phyloP scores from a whole-genome alignment of 805 yeast genomes.

The Tetrapisispora nanseiensis region DNA sequence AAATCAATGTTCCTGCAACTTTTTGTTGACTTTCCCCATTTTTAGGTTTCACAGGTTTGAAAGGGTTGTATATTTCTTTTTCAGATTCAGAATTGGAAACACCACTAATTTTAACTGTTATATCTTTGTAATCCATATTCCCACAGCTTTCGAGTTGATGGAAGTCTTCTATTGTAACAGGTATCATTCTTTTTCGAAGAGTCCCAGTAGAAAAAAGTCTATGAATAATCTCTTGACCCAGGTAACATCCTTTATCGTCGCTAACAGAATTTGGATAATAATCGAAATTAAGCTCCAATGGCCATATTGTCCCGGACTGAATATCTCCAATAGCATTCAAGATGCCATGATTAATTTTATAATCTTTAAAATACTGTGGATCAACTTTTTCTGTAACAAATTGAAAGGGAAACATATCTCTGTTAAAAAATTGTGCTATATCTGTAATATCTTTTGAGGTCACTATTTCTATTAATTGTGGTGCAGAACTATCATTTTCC shows the following conservation, averaged over 20 bases:
- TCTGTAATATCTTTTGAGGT: constrained; percentile 23
- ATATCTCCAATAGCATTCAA: constrained; percentile 47
- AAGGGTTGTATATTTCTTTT: constrained; percentile 1
- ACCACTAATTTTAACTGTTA: not conserved
- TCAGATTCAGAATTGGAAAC: not conserved
- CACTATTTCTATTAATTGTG: constrained; percentile 52
- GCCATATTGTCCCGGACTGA: constrained; percentile 46
- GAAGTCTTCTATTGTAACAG: constrained; percentile 35
- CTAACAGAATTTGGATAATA: constrained; percentile 62
- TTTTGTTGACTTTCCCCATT: constrained; percentile 28
- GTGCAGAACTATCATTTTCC: constrained; percentile 58
- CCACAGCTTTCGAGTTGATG: not conserved
- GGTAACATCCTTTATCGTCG: constrained; percentile 87
- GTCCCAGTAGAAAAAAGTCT: constrained; percentile 77
- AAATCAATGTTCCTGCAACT: constrained; percentile 53
- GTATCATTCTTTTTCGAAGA: constrained; percentile 74
- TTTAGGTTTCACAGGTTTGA: not conserved
- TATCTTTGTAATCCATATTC: constrained; percentile 1
- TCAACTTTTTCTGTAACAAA: constrained; percentile 10
- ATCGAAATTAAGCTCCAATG: constrained; percentile 80
- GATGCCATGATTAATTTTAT: constrained; percentile 39
- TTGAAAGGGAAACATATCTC: constrained; percentile 19
- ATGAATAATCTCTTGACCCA: constrained; percentile 92
- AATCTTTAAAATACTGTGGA: constrained; percentile 31
- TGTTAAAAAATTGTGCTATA: constrained; percentile 22